These are phyloP conservation scores for Cercospora canescens DNA, from an alignment of 2,329 filamentous ascomycete genomes.

Conservation along the genomic window DNA sequence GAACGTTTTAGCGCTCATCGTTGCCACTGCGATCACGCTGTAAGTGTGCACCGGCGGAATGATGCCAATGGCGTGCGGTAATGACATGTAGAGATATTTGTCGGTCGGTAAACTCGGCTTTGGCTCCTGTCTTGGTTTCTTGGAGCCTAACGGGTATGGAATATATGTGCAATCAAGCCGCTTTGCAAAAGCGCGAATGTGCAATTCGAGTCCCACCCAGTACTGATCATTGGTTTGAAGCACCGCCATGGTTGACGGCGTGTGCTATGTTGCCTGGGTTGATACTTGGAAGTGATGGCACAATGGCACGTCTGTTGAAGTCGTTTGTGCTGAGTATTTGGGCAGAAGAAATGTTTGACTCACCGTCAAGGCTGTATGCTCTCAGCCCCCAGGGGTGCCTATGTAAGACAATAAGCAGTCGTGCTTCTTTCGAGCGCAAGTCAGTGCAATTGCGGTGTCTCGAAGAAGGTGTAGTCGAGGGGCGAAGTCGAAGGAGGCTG, in stretches of 20 bases:
- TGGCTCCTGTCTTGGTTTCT: constrained; percentile 1
- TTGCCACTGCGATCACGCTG: constrained; percentile 20
- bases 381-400: neutral
- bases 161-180: neutral
- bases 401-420: neutral
- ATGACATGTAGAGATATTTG: constrained; percentile 7
- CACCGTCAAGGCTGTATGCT: neutral
- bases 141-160: constrained; percentile 2
- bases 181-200: constrained; percentile 3
- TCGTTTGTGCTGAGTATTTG: neutral
- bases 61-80: constrained; percentile 5
- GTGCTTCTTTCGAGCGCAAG: neutral
- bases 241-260: neutral
- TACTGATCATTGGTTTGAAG: neutral
- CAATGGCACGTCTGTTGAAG: neutral
- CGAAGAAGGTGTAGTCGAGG: constrained; percentile 2
- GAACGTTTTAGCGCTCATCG: constrained; percentile 23
- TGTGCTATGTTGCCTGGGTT: neutral
- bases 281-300: neutral
- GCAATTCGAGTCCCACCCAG: constrained; percentile 4
- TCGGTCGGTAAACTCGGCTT: constrained; percentile 3
- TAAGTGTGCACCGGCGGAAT: neutral
- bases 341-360: neutral
- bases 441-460: constrained; percentile 7
- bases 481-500: constrained; percentile 4